These are phyloP conservation scores for Thyridium curvatum DNA, from an alignment of 2,329 filamentous ascomycete species.

Conservation along the genomic window DNA sequence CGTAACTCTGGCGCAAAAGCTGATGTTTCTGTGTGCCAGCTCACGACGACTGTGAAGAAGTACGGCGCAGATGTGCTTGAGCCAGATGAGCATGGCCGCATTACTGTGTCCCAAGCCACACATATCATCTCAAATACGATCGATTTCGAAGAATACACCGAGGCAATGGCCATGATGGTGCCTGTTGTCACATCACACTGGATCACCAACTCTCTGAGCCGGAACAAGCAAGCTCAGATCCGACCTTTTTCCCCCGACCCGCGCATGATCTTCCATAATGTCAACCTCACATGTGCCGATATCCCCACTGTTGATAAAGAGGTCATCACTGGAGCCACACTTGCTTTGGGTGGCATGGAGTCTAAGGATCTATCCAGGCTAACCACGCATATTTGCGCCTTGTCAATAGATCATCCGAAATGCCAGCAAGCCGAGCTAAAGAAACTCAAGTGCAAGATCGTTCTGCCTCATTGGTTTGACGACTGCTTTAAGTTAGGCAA, in stretches of 20 bases:
- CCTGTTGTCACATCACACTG: slow-evolving; percentile 79
- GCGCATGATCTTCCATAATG: slow-evolving; percentile 79
- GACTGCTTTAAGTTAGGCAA: slow-evolving; percentile 92
- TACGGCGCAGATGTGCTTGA: slow-evolving; percentile 45
- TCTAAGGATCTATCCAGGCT: slow-evolving; percentile 63
- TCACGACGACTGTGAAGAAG: slow-evolving; percentile 34
- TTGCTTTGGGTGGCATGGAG: slow-evolving; percentile 84
- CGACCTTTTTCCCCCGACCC: slow-evolving; percentile 88
- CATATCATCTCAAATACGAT: slow-evolving; percentile 66
- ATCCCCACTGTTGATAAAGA: slow-evolving; percentile 84
- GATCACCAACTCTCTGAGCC: slow-evolving; percentile 66
- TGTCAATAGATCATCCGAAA: slow-evolving; percentile 69
- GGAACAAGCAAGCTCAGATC: slow-evolving; percentile 66
- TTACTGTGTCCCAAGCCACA: slow-evolving; percentile 41
- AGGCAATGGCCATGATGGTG: slow-evolving; percentile 69
- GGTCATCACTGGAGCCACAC: slow-evolving; percentile 80
- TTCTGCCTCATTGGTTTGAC: slow-evolving; percentile 96
- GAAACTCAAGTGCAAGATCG: slow-evolving; percentile 68
- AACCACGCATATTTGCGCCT: slow-evolving; percentile 84
- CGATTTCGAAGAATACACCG: slow-evolving; percentile 84
- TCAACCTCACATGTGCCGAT: slow-evolving; percentile 76
- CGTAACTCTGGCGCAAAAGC: not conserved
- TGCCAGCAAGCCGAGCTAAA: slow-evolving; percentile 58
- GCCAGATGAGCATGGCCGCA: slow-evolving; percentile 38
- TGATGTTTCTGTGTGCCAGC: slow-evolving; percentile 19